phyloP scores from a whole-genome alignment of 2,329 filamentous ascomycete species.

The Diplodia corticola region DNA sequence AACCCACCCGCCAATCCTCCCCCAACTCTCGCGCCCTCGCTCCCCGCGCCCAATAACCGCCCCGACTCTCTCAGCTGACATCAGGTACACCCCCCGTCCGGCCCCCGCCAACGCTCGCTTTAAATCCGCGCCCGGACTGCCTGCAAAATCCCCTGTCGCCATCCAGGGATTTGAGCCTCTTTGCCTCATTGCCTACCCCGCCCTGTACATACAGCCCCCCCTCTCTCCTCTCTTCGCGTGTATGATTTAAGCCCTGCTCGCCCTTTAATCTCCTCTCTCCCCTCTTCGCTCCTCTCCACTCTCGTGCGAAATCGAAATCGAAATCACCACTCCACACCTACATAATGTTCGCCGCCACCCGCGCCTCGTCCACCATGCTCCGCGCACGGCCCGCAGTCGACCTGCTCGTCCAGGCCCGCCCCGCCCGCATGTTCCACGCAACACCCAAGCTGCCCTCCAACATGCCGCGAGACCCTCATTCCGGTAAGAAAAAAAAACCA shows the following conservation, averaged over 20 bases:
- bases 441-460: neutral
- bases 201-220: conserved; percentile 1
- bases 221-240: neutral
- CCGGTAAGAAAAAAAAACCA: neutral
- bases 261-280: neutral
- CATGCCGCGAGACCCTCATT: neutral
- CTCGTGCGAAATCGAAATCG: neutral
- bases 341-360: conserved; percentile 6
- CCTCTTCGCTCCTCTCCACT: neutral
- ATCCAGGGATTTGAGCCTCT: conserved; percentile 5
- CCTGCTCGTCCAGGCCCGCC: neutral
- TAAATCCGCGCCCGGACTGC: conserved; percentile 7
- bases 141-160: neutral
- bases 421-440: conserved; percentile 1
- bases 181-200: neutral
- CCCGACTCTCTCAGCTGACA: neutral
- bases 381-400: conserved; percentile 14
- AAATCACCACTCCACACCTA: neutral
- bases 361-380: conserved; percentile 1
- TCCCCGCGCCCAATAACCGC: neutral
- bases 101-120: neutral
- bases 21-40: too few relatives aligned
- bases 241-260: neutral
- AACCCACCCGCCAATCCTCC: neutral
- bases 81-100: neutral